Evolutionary conservation across 768 basidiomycete species (phyloP).

Genomic region (Cystofilobasidium bisporidii): DNA sequence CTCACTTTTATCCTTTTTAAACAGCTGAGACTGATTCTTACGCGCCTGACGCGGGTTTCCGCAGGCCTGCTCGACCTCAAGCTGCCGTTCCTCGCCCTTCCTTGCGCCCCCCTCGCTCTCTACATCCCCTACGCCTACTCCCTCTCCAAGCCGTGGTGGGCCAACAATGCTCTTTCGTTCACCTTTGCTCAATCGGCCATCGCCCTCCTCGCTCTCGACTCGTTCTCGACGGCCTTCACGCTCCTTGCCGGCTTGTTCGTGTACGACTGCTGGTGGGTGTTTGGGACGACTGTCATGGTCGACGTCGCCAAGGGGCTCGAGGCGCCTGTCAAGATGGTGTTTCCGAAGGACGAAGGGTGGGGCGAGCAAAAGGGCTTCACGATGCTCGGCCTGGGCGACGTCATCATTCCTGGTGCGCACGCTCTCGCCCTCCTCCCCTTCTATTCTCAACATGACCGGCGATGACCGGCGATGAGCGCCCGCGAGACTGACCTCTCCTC

Average conservation of each 20-base stretch:
- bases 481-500: background rate
- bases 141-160: slow-evolving; percentile 47
- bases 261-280: slow-evolving; percentile 65
- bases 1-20: background rate
- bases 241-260: slow-evolving; percentile 75
- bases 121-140: slow-evolving; percentile 58
- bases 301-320: slow-evolving; percentile 76
- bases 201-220: slow-evolving; percentile 70
- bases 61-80: slow-evolving; percentile 38
- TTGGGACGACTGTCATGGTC: slow-evolving; percentile 56
- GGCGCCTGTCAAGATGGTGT: slow-evolving; percentile 77
- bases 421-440: too few relatives aligned
- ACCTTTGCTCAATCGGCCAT: slow-evolving; percentile 76
- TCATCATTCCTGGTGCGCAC: slow-evolving; percentile 33
- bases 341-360: slow-evolving; percentile 59
- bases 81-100: slow-evolving; percentile 44
- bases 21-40: background rate
- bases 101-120: slow-evolving; percentile 45
- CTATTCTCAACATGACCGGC: background rate
- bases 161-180: slow-evolving; percentile 65
- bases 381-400: slow-evolving; percentile 62
- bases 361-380: slow-evolving; percentile 55
- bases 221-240: slow-evolving; percentile 74
- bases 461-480: background rate
- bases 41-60: background rate